phyloP scores from a whole-genome alignment of 805 yeast genomes.

The Candida patagonica region DNA sequence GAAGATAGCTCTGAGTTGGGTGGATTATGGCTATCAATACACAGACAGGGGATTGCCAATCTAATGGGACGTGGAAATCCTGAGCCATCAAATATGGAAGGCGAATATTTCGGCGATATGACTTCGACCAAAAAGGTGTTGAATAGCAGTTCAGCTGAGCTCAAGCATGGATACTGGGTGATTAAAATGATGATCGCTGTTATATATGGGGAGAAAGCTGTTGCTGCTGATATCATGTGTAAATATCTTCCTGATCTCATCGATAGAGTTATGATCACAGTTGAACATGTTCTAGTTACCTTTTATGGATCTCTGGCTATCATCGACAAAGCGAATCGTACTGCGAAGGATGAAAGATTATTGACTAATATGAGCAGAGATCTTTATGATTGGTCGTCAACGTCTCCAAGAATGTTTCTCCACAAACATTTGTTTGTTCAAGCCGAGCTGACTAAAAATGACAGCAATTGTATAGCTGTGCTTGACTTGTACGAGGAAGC shows the following conservation, averaged over 20 bases:
- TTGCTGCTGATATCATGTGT: conserved; percentile 18
- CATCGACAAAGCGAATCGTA: conserved; percentile 20
- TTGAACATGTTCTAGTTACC: conserved; percentile 18
- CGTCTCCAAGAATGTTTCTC: conserved; percentile 32
- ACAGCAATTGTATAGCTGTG: conserved; percentile 29
- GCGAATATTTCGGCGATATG: conserved; percentile 14
- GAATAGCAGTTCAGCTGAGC: conserved; percentile 12
- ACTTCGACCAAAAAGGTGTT: conserved; percentile 9
- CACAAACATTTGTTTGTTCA: conserved; percentile 31
- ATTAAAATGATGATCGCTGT: conserved; percentile 18
- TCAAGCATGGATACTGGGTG: conserved; percentile 18
- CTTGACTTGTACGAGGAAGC: conserved; percentile 40
- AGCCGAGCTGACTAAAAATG: conserved; percentile 27
- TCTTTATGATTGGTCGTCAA: conserved; percentile 29
- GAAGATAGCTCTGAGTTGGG: conserved; percentile 13
- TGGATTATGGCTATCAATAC: conserved; percentile 18
- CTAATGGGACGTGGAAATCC: conserved; percentile 14
- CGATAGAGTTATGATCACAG: conserved; percentile 16
- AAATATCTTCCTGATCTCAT: conserved; percentile 16
- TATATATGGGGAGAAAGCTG: conserved; percentile 15
- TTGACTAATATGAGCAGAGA: conserved; percentile 21
- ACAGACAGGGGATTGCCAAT: conserved; percentile 15
- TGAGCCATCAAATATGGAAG: conserved; percentile 17
- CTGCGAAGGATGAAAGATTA: conserved; percentile 19
- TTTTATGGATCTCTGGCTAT: conserved; percentile 21